Evolutionary conservation across 106 monocot species (phyloP).

Genomic region (Dioscorea alata): DNA sequence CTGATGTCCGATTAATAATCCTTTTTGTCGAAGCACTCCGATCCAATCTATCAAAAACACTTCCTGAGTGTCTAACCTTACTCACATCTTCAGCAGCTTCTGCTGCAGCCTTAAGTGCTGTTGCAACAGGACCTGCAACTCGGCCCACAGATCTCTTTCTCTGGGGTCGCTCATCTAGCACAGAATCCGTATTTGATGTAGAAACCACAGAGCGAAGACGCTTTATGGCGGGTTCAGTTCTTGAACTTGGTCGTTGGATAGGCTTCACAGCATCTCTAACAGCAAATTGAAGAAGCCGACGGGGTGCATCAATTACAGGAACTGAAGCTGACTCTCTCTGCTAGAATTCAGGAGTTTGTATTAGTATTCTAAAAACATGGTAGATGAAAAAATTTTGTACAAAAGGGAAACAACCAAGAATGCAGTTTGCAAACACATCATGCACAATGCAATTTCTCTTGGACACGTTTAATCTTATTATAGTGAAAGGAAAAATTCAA

Average conservation of each 20-base stretch:
- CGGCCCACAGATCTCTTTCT: conserved; percentile 28
- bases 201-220: conserved; percentile 80
- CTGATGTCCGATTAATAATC: conserved; percentile 16
- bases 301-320: conserved; percentile 42
- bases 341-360: neutral
- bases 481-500: too few relatives aligned
- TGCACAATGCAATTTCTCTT: too few relatives aligned
- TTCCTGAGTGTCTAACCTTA: conserved; percentile 40
- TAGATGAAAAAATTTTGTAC: neutral
- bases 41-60: conserved; percentile 73
- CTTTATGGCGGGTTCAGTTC: conserved; percentile 41
- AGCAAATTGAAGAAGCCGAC: conserved; percentile 93
- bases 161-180: conserved; percentile 27
- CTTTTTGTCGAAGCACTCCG: conserved; percentile 1
- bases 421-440: neutral
- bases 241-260: conserved; percentile 33
- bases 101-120: conserved; percentile 60
- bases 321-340: conserved; percentile 43
- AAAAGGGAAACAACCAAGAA: neutral
- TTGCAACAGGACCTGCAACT: conserved; percentile 27
- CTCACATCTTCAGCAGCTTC: conserved; percentile 77
- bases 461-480: too few relatives aligned
- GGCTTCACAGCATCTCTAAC: conserved; percentile 85
- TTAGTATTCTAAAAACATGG: neutral
- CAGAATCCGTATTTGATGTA: conserved; percentile 21